These are phyloP conservation scores for Candida insectorum DNA, from an alignment of 805 yeast species.

Conservation along the genomic window DNA sequence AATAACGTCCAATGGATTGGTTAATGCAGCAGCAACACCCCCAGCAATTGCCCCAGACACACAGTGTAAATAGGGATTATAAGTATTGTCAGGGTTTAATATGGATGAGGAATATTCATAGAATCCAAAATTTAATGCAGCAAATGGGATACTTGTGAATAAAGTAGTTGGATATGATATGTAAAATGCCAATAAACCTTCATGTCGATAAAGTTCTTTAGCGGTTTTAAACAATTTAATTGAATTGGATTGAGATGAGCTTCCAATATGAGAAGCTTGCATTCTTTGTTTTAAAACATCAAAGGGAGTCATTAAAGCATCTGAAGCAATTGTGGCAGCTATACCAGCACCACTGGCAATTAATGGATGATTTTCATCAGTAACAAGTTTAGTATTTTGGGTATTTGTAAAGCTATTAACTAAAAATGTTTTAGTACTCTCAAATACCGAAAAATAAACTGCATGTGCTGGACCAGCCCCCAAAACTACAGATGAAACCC, in stretches of 20 bases:
- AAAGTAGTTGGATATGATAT: slow-evolving; percentile 93
- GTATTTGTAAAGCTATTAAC: slow-evolving; percentile 38
- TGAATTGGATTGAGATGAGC: slow-evolving; percentile 15
- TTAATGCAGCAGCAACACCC: slow-evolving; percentile 89
- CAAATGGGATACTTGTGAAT: slow-evolving; percentile 89
- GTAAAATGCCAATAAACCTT: slow-evolving; percentile 80
- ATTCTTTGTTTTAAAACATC: slow-evolving; percentile 94
- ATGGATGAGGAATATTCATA: slow-evolving; percentile 80
- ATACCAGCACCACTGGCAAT: slow-evolving; percentile 88
- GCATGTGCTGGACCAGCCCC: slow-evolving; percentile 99
- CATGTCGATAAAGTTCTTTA: slow-evolving; percentile 49
- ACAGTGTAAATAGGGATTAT: slow-evolving; percentile 91
- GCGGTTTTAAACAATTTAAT: slow-evolving; percentile 36
- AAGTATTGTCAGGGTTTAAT: slow-evolving; percentile 71
- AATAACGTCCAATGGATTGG: slow-evolving; percentile 92
- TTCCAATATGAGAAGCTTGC: slow-evolving; percentile 47
- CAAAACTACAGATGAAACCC: slow-evolving; percentile 82
- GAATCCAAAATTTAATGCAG: slow-evolving; percentile 89
- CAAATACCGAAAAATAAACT: slow-evolving; percentile 92
- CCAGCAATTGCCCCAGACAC: slow-evolving; percentile 93
- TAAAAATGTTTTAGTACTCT: slow-evolving; percentile 63
- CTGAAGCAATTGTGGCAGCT: slow-evolving; percentile 88
- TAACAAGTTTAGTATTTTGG: slow-evolving; percentile 40
- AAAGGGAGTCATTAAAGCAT: slow-evolving; percentile 96
- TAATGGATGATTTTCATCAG: slow-evolving; percentile 70